phyloP scores from a whole-genome alignment of 192 early-diverging fungal species.

The Oehlia diaphana region DNA sequence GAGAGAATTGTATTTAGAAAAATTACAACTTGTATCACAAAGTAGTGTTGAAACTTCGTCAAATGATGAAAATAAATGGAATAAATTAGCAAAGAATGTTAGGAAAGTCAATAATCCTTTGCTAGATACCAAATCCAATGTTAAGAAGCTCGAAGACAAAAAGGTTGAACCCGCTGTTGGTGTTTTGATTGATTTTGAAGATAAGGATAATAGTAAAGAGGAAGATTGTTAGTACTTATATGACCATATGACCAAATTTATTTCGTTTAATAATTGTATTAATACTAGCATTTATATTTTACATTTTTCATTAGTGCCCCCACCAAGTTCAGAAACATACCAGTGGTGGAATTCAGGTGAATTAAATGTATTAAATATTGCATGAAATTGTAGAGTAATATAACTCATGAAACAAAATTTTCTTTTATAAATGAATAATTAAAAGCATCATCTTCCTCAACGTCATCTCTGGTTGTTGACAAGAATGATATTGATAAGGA shows the following conservation, averaged over 20 bases:
- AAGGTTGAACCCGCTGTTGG: constrained; percentile 2
- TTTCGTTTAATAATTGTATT: not conserved
- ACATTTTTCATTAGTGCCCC: constrained; percentile 37
- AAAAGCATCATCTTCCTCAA: not conserved
- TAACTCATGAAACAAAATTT: not conserved
- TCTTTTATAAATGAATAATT: not conserved
- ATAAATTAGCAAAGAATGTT: not conserved
- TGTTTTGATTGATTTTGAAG: constrained; percentile 20
- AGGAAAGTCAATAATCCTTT: not conserved
- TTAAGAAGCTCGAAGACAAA: not conserved
- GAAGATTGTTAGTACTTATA: constrained; percentile 10
- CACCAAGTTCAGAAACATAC: constrained; percentile 50
- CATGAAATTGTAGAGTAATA: not conserved
- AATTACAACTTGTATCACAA: not conserved
- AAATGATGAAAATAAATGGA: not conserved
- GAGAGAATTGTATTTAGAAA: constrained; percentile 45
- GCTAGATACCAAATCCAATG: not conserved
- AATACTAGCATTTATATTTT: not conserved
- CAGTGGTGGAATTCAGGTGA: constrained; percentile 55
- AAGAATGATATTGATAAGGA: not conserved
- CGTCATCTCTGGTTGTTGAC: not conserved
- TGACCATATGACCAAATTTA: no score
- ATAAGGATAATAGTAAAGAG: not conserved
- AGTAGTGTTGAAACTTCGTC: not conserved
- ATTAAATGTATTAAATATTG: not conserved